Percentiles rank a stretch among this genome's conserved stretches.
phyloP scores from a whole-genome alignment of 2,329 filamentous ascomycete species.

The Ceratocystis papillata region DNA sequence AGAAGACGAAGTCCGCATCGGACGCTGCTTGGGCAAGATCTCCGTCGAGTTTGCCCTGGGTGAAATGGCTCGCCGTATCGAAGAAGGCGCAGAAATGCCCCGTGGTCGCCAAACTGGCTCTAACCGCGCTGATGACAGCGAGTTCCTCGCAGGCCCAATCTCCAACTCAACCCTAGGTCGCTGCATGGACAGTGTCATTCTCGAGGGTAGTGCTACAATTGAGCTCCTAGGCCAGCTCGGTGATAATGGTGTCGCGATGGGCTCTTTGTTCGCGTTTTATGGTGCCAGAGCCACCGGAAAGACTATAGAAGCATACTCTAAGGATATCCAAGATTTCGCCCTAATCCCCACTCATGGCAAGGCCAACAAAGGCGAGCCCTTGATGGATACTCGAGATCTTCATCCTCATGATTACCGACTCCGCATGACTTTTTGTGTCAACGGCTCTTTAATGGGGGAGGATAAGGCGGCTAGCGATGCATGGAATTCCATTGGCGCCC shows the following conservation, averaged over 20 bases:
- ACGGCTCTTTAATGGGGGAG: constrained; percentile 66
- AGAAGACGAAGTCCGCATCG: constrained; percentile 64
- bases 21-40: constrained; percentile 60
- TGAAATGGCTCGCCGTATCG: constrained; percentile 23
- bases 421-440: constrained; percentile 71
- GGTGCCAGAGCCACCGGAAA: constrained; percentile 70
- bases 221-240: constrained; percentile 70
- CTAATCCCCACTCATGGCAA: constrained; percentile 61
- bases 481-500: constrained; percentile 64
- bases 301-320: constrained; percentile 79
- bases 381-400: constrained; percentile 42
- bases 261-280: constrained; percentile 85
- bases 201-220: constrained; percentile 63
- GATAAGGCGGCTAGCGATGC: constrained; percentile 58
- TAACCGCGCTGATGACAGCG: constrained; percentile 29
- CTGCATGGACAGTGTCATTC: constrained; percentile 63
- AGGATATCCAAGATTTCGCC: constrained; percentile 79
- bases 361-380: constrained; percentile 31
- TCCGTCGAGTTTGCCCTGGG: constrained; percentile 34
- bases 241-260: constrained; percentile 67
- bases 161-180: constrained; percentile 69
- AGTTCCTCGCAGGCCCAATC: constrained; percentile 65
- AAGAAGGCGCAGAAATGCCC: constrained; percentile 30
- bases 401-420: constrained; percentile 54
- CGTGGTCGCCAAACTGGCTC: constrained; percentile 22